These are phyloP conservation scores for Podospora pseudopauciseta DNA, from an alignment of 495 filamentous ascomycete genomes.

Conservation along the genomic window DNA sequence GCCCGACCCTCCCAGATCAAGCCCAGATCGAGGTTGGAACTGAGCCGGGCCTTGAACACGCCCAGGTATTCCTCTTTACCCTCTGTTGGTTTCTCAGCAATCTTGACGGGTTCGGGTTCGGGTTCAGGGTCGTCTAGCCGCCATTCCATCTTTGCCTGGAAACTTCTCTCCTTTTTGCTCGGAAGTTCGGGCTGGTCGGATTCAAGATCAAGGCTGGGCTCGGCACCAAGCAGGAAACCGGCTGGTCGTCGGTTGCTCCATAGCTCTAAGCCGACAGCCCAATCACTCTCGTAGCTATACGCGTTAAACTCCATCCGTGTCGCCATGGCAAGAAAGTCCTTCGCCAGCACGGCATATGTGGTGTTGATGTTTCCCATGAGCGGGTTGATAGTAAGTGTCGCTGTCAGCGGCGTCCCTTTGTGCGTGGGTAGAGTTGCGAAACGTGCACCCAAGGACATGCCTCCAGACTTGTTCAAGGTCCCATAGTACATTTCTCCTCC, in stretches of 20 bases:
- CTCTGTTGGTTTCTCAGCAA: constrained; percentile 14
- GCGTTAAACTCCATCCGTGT: constrained; percentile 95
- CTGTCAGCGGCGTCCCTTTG: constrained; percentile 80
- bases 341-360: constrained; percentile 85
- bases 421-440: constrained; percentile 90
- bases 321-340: constrained; percentile 74
- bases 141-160: constrained; percentile 55
- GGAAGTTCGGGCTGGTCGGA: constrained; percentile 22
- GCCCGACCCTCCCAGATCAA: constrained; percentile 90
- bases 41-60: constrained; percentile 84
- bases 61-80: constrained; percentile 65
- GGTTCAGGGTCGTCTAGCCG: constrained; percentile 43
- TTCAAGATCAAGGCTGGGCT: constrained; percentile 19
- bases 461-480: constrained; percentile 82
- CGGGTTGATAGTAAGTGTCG: constrained; percentile 86
- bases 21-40: constrained; percentile 79
- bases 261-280: constrained; percentile 84
- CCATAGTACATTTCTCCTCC: constrained; percentile 97
- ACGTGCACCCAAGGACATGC: constrained; percentile 70
- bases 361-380: constrained; percentile 88
- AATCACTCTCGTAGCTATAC: constrained; percentile 94
- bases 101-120: constrained; percentile 12
- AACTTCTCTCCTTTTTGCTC: constrained; percentile 44
- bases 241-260: constrained; percentile 60
- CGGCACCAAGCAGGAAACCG: constrained; percentile 41